phyloP scores from a whole-genome alignment of 2,329 filamentous ascomycete genomes.

The Trichophyton mentagrophytes region DNA sequence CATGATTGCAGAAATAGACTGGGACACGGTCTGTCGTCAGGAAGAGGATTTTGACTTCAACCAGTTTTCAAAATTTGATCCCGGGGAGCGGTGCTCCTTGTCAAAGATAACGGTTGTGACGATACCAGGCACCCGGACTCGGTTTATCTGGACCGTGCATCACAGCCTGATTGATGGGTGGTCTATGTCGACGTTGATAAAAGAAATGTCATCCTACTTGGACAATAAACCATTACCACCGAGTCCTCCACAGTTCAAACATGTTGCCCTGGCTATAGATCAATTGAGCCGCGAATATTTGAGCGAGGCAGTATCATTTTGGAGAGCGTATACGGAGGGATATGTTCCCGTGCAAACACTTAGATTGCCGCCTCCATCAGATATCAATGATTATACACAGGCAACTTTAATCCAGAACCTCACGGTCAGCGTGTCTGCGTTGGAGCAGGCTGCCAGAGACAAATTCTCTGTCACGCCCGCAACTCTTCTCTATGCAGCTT shows the following conservation, averaged over 20 bases:
- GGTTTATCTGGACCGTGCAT: background rate
- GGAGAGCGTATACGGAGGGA: background rate
- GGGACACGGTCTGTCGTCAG: background rate
- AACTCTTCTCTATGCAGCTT: constrained; percentile 22
- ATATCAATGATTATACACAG: background rate
- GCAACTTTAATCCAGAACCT: background rate
- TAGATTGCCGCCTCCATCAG: background rate
- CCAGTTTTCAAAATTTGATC: background rate
- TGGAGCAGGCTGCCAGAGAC: background rate
- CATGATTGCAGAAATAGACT: background rate
- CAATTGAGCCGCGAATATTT: background rate
- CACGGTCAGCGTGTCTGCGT: background rate
- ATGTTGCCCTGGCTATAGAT: background rate
- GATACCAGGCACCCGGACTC: background rate
- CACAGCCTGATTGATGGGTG: background rate
- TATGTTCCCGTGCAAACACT: background rate
- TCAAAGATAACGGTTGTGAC: background rate
- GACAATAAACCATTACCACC: background rate
- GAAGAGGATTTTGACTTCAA: background rate
- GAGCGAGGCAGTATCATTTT: background rate
- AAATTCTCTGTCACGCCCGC: background rate
- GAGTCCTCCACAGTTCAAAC: background rate
- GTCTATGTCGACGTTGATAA: background rate
- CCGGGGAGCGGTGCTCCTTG: background rate
- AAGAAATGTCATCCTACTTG: background rate